Base-by-base conservation (phyloP, 305 asterid species). In the Solanum hybrid region DNA sequence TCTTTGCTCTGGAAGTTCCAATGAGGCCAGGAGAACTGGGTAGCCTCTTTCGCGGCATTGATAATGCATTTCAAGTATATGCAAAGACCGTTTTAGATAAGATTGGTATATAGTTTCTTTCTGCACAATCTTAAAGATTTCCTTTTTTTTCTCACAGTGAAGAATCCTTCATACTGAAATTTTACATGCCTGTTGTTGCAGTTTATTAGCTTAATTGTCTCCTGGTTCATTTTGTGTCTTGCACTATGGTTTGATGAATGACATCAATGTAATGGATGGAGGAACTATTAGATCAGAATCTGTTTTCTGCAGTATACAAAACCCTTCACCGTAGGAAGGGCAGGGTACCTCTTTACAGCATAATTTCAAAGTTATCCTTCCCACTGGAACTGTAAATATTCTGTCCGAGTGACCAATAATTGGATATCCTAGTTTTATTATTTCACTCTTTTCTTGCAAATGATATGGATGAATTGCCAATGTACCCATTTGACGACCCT, bases 1-100 rank as follows among this genome's bases (percentile, higher is more conserved):
- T 98, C 94, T 98, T 97, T 92, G 97, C 95, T 94, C 94, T 98
- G 88, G 93, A 94, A 86, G 98, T 98, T 92, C 99, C 99, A 89
- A 96, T 98, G 99, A 96, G 99, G 92, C 92, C 95, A 70, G 95
- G 95, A 68, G 99, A 98, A 93, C 93, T 98, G 91, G 95, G 93
- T 91, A 95, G 98, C 94, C 98, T 98, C 89, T 91, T 97, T 89
- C 98, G 98, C 90, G 98, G 99, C 91, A 94, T 97, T 91, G 99
- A 97, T 93, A 98, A 94, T 96, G 98, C 98, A 93, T 97, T 98
- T 95, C 99, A 97, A 97, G 95, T 94, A 80, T 98, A 97, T 89
- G 94, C 98, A 81, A 95, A 94, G 91, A 94, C 95, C 91, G 90
- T 98, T 68, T 94, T 95, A 89, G 96, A 93, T 92, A 95, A 94